Percentiles rank a stretch among this genome's conserved stretches.
These are phyloP conservation scores for Echinosophora koreensis DNA, from an alignment of 306 rosid species.

Conservation along the genomic window DNA sequence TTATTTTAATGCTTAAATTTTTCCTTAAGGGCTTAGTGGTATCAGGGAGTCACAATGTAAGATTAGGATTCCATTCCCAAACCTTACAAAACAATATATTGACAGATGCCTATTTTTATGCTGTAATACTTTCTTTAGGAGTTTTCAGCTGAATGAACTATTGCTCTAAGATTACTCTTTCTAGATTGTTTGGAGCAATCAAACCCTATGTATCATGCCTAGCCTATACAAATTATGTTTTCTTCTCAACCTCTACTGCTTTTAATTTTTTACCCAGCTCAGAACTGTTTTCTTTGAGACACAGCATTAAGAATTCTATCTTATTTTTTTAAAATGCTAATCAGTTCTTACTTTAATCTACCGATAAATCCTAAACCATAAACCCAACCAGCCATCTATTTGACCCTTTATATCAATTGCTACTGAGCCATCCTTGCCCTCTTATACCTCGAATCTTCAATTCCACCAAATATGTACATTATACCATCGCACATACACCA, in stretches of 20 bases:
- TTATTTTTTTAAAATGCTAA: not conserved
- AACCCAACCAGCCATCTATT: not conserved
- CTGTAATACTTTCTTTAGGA: not conserved
- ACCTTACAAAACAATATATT: not conserved
- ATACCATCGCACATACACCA: not conserved
- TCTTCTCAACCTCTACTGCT: not conserved
- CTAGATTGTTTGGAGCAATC: not conserved
- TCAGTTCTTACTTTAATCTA: constrained; percentile 2
- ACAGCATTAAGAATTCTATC: not conserved
- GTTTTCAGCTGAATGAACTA: not conserved
- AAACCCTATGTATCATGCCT: not conserved
- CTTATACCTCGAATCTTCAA: not conserved
- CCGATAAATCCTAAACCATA: not conserved
- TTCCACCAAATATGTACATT: not conserved
- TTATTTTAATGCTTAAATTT: not conserved
- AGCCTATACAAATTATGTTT: not conserved
- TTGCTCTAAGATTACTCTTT: not conserved
- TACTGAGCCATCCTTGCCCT: not conserved
- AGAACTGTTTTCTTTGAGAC: not conserved
- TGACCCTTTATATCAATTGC: not conserved
- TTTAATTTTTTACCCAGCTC: not conserved
- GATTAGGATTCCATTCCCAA: not conserved
- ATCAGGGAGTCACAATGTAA: not conserved
- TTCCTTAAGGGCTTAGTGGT: not conserved
- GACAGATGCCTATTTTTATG: not conserved